Percentiles rank a stretch among this genome's conserved stretches.
Conservation (phyloP, 2,329 filamentous ascomycete species). For the Biscogniauxia marginata region DNA sequence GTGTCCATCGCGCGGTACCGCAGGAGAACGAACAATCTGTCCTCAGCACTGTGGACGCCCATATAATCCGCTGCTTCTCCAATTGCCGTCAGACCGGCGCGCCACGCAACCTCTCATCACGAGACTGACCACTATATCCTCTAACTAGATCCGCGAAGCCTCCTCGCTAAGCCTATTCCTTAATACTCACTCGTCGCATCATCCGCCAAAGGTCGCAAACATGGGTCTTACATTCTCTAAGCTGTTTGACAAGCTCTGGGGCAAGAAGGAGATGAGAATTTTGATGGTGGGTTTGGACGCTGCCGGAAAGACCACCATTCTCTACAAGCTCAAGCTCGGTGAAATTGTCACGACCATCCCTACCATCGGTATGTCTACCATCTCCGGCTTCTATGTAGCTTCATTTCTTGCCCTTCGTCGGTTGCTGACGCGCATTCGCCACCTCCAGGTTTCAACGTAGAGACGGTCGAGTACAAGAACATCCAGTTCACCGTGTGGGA, state of each 20-base stretch:
- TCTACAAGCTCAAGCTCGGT: constrained; percentile 99
- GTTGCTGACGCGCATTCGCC: constrained; percentile 22
- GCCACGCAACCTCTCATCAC: constrained; percentile 18
- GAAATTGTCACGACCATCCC: constrained; percentile 99
- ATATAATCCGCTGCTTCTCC: constrained; percentile 13
- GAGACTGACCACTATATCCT: constrained; percentile 13
- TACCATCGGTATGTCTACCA: constrained; percentile 76
- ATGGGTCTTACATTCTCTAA: constrained; percentile 99
- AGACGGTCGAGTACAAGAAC: constrained; percentile 99
- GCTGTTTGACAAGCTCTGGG: constrained; percentile 93
- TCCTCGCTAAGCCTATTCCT: constrained; percentile 14
- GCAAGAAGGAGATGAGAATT: constrained; percentile 99
- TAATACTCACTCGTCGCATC: constrained; percentile 36
- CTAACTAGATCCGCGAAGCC: constrained; percentile 15
- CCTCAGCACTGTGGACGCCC: constrained; percentile 15
- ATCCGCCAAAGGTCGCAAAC: constrained; percentile 55
- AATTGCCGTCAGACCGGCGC: constrained; percentile 21
- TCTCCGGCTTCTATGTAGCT: not conserved
- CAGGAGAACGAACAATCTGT: constrained; percentile 27
- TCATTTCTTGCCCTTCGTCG: not conserved
- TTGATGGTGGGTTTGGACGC: constrained; percentile 99
- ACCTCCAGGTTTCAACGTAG: constrained; percentile 88
- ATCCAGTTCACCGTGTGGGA: constrained; percentile 99
- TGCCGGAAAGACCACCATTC: constrained; percentile 99
- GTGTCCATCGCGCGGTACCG: constrained; percentile 18